Percentiles rank a stretch among this genome's conserved stretches.
phyloP scores from a whole-genome alignment of 2,329 filamentous ascomycete species.

The Ophiostoma populinum region DNA sequence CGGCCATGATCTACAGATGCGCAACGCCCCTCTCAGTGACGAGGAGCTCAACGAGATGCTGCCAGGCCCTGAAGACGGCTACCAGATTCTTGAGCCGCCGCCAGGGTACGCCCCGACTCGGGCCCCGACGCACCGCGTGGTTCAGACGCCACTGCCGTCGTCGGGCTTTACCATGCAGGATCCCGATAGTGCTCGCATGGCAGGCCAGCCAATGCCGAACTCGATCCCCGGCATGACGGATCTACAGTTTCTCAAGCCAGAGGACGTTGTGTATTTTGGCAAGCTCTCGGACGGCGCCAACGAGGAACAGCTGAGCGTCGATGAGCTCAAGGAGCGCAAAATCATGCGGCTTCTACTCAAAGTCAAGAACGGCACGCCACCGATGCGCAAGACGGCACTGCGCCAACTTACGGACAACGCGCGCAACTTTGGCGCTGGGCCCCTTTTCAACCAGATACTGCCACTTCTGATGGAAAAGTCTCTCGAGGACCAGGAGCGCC shows the following conservation, averaged over 20 bases:
- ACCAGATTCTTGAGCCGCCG: slow-evolving; percentile 79
- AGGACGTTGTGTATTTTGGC: slow-evolving; percentile 97
- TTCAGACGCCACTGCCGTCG: slow-evolving; percentile 56
- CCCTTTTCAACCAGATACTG: slow-evolving; percentile 93
- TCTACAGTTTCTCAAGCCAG: slow-evolving; percentile 92
- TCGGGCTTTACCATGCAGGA: slow-evolving; percentile 97
- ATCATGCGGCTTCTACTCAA: slow-evolving; percentile 95
- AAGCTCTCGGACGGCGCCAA: slow-evolving; percentile 91
- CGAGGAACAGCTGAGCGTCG: slow-evolving; percentile 79
- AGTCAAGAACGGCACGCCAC: slow-evolving; percentile 97
- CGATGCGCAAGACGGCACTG: slow-evolving; percentile 95
- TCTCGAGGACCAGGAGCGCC: slow-evolving; percentile 91
- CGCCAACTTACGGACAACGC: slow-evolving; percentile 97
- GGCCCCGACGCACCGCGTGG: slow-evolving; percentile 57
- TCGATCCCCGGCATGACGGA: slow-evolving; percentile 95
- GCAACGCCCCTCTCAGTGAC: slow-evolving; percentile 72
- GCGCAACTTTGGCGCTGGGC: slow-evolving; percentile 81
- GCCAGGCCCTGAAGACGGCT: slow-evolving; percentile 74
- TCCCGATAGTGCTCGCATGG: slow-evolving; percentile 62
- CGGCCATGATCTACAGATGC: slow-evolving; percentile 26
- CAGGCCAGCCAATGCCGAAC: slow-evolving; percentile 81
- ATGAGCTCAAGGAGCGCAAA: slow-evolving; percentile 93
- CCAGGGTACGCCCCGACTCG: slow-evolving; percentile 79
- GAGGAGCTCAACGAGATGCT: slow-evolving; percentile 89
- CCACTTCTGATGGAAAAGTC: slow-evolving; percentile 97